Evolutionary conservation across 306 rosid genomes (phyloP), one percentile per base, ranked within the genome.

Genomic region (Geum urbanum): DNA sequence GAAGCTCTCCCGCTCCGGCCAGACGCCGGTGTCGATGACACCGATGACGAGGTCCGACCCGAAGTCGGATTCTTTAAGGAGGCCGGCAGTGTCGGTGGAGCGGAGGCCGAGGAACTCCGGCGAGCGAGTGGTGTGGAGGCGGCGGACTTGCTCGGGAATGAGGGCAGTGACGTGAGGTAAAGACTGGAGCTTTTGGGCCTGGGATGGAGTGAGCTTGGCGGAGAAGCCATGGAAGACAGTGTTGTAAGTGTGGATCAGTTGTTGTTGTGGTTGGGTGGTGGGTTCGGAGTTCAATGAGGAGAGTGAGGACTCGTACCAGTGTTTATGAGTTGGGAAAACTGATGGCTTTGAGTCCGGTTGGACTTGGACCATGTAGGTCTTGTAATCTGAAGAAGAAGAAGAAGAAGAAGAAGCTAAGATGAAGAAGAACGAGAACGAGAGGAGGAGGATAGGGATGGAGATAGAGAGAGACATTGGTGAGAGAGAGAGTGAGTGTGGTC

Each of bases 41-140:
- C 96, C 97, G 11, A 92, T 87, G 3, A 92, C 97, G 5, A 92
- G 96, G 84, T 92, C 97, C 1, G 97, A 89, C 6, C 97, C 97
- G 53, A 84, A 92, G 80, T 87, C 92, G 2, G 97, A 84, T 57
- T 92, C 96, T 57, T 83, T 89, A 15, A 92, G 94, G 13, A 92
- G 78, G 1, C 96, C 97, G 5, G 91, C 76, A 1, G 78, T 74
- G 63, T 75, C 89, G n/a, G 90, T 76, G n/a, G 84, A 86, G 66
- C 54, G 77, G 1, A 92, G 85, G 27, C 98, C 98, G 7, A 92
- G 82, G 19, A 92, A 92, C 47, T 89, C 85, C 45, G 96, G 98
- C 0, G 98, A 92, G 37, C 98, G 96, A 13, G 98, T 92, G 46
- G 98, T 92, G 35, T 92, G 96, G 5, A 73, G 77, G 4, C 12